Percentiles rank a stretch among this genome's conserved stretches.
Conservation (phyloP, 2,329 filamentous ascomycete species). For the Tolypocladium tropicale region DNA sequence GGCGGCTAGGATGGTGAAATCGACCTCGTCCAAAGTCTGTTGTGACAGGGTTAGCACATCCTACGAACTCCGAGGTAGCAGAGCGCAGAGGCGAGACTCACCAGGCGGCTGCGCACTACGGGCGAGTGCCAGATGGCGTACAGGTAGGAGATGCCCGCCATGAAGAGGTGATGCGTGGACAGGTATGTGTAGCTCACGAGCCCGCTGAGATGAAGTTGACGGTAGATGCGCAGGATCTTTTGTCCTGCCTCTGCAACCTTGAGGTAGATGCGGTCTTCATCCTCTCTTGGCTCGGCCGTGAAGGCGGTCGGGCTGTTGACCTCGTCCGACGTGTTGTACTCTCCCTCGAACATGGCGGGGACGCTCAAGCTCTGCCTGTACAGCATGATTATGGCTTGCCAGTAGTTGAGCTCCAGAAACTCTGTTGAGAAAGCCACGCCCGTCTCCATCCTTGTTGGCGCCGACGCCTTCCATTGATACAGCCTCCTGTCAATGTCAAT, state of each 20-base stretch:
- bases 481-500: conserved; percentile 76
- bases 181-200: conserved; percentile 95
- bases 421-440: conserved; percentile 84
- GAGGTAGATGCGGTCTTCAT: conserved; percentile 84
- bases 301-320: conserved; percentile 53
- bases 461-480: conserved; percentile 75
- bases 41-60: conserved; percentile 15
- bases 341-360: conserved; percentile 72
- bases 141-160: conserved; percentile 91
- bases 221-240: conserved; percentile 81
- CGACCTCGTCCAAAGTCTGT: conserved; percentile 86
- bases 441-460: conserved; percentile 67
- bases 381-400: conserved; percentile 93
- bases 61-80: background rate
- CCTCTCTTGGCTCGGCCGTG: conserved; percentile 58
- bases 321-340: conserved; percentile 57
- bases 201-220: conserved; percentile 76
- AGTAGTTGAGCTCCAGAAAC: conserved; percentile 92
- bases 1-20: conserved; percentile 87
- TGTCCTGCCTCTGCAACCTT: conserved; percentile 94
- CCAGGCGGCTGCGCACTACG: conserved; percentile 73
- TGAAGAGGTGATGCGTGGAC: conserved; percentile 92
- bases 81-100: conserved; percentile 33
- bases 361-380: conserved; percentile 86
- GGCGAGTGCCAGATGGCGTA: conserved; percentile 97